Evolutionary conservation across 768 basidiomycete genomes (phyloP).

Genomic region (Boletus patriciae): DNA sequence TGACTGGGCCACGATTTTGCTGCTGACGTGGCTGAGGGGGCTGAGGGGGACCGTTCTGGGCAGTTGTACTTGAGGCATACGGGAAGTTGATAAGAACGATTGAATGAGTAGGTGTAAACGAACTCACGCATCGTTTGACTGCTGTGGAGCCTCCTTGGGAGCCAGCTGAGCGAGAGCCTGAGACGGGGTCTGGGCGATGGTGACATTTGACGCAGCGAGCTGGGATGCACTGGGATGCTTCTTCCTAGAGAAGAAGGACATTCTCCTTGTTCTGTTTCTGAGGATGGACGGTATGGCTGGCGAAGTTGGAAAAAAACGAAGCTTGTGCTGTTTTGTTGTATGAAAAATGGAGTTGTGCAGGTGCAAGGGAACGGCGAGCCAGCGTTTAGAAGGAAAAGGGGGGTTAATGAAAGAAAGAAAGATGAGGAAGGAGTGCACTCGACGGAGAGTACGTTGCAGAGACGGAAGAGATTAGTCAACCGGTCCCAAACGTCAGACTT

Average conservation of each 20-base stretch:
- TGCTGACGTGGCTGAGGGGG: constrained; percentile 38
- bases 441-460: constrained; percentile 14
- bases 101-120: constrained; percentile 1
- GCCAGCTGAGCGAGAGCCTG: constrained; percentile 66
- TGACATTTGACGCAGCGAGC: constrained; percentile 46
- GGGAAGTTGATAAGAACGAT: not conserved
- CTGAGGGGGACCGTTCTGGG: constrained; percentile 27
- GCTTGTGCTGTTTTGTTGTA: constrained; percentile 13
- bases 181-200: constrained; percentile 61
- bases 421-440: not conserved
- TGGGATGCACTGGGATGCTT: constrained; percentile 61
- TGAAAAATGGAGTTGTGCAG: constrained; percentile 4
- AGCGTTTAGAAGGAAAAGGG: constrained; percentile 22
- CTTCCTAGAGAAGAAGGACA: constrained; percentile 94
- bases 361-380: constrained; percentile 21
- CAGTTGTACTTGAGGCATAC: constrained; percentile 8
- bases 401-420: constrained; percentile 11
- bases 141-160: constrained; percentile 30
- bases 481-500: constrained; percentile 1
- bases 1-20: constrained; percentile 37
- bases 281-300: constrained; percentile 71
- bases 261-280: constrained; percentile 63
- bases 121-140: constrained; percentile 40
- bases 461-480: constrained; percentile 18
- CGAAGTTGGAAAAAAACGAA: constrained; percentile 19